Conservation (phyloP, 1,284 basidiomycete genomes). For the Athelia psychrophila region DNA sequence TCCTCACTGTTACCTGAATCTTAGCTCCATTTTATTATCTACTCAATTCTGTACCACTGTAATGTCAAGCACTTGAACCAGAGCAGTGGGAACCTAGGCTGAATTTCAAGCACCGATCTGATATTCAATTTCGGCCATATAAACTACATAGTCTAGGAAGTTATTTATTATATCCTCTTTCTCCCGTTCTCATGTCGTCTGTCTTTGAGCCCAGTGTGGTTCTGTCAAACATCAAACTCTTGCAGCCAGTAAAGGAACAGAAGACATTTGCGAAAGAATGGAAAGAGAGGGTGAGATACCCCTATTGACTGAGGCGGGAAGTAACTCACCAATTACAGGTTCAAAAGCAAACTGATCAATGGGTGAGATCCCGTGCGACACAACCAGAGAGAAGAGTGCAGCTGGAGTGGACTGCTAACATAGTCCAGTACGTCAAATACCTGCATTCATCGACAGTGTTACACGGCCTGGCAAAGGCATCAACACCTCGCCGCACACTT, state of each 20-base stretch:
- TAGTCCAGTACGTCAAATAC: conserved; percentile 18
- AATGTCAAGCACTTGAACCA: no score
- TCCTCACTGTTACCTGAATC: no score
- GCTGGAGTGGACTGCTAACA: conserved; percentile 15
- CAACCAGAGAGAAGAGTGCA: conserved; percentile 11
- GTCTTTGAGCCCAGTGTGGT: neutral
- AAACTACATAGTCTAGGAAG: no score
- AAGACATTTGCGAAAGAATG: neutral
- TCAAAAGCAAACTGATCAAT: neutral
- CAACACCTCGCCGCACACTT: neutral
- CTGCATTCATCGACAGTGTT: conserved; percentile 9
- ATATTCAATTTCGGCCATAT: no score
- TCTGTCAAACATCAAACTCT: neutral
- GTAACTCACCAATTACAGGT: neutral
- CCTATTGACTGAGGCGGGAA: neutral
- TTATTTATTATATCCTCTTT: no score
- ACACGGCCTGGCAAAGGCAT: conserved; percentile 6
- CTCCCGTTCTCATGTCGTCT: neutral
- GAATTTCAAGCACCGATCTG: no score
- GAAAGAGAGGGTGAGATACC: neutral
- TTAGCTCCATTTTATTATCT: no score
- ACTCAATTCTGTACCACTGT: no score
- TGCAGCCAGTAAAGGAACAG: neutral
- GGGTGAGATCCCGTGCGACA: neutral
- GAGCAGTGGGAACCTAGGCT: no score